Evolutionary conservation across 1,139 yeast species (phyloP), one percentile per base, ranked within the genome.

Genomic region (Yamadazyma friedrichii): DNA sequence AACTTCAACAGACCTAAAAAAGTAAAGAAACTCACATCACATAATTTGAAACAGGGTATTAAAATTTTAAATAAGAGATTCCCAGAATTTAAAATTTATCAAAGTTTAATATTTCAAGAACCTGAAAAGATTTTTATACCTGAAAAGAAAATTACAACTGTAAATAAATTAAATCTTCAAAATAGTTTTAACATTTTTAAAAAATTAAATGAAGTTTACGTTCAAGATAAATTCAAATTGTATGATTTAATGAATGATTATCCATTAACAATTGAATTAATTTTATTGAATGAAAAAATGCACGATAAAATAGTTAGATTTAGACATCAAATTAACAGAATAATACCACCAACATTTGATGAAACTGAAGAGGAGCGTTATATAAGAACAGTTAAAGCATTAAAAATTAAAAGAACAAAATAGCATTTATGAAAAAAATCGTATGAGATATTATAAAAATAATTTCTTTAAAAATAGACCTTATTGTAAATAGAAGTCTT

Each of bases 221-320:
- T 45, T 6, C 49, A 44, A 4, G 55, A 60, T 38, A 43, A 46
- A 17, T 12, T 38, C 0, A 39, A 43, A 28, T 58, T 62, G 20
- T 64, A 57, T 42, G 43, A 49, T 26, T 49, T 68, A 35, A 58
- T 58, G 60, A 66, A 64, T 42, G 46, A 58, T 27, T 69, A 51
- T 42, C 76, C 76, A 1, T 57, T 57, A 26, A 59, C 71, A 1
- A 54, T 69, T 26, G 67, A 63, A 40, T 64, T 52, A 35, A 46
- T 68, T 31, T 42, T 61, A 33, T 52, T 52, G 33, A 55, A 53
- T 34, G 22, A 34, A 10, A n/a, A 24, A 3, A 24, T 11, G 9
- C n/a, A 4, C 10, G 9, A 24, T 8, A 52, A 64, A 35, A 33
- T 50, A 13, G 47, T 46, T 22, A 39, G 42, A 15, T 67, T 68